Percentiles rank a stretch among this genome's conserved stretches.
These are phyloP conservation scores for Aaosphaeria pasadenensis DNA, from an alignment of 2,329 filamentous ascomycete species.

Conservation along the genomic window DNA sequence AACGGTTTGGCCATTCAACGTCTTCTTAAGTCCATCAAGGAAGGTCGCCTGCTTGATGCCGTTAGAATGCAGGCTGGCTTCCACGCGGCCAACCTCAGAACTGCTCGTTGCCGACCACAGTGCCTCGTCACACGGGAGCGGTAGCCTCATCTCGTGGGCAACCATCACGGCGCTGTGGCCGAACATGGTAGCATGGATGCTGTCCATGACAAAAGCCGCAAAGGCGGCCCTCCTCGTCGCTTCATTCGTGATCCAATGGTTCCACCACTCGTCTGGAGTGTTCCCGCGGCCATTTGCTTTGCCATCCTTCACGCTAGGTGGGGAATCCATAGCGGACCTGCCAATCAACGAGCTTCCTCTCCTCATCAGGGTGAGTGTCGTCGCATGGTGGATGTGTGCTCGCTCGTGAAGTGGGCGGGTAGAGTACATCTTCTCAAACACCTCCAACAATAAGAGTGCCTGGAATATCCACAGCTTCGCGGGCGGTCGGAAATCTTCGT, in stretches of 20 bases:
- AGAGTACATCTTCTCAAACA: conserved; percentile 98
- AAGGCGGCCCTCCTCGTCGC: conserved; percentile 87
- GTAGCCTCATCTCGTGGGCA: conserved; percentile 88
- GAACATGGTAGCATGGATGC: conserved; percentile 96
- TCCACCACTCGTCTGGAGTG: conserved; percentile 88
- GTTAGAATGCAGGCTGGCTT: conserved; percentile 74
- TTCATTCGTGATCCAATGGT: conserved; percentile 92
- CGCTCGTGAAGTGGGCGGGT: conserved; percentile 88
- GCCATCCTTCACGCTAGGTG: conserved; percentile 69
- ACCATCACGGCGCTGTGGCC: conserved; percentile 97
- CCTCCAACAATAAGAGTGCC: conserved; percentile 78
- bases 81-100: conserved; percentile 79
- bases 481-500: conserved; percentile 82
- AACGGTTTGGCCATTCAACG: conserved; percentile 79
- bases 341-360: conserved; percentile 88
- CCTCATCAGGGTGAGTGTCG: conserved; percentile 91
- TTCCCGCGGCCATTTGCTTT: conserved; percentile 55
- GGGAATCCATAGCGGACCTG: conserved; percentile 78
- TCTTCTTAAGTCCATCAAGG: conserved; percentile 85
- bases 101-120: conserved; percentile 90
- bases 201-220: conserved; percentile 91
- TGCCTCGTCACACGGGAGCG: conserved; percentile 87
- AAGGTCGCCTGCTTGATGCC: conserved; percentile 84
- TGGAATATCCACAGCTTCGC: conserved; percentile 97
- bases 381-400: conserved; percentile 94